Conservation (phyloP, 805 yeast genomes). For the Yarrowia phangngaensis region DNA sequence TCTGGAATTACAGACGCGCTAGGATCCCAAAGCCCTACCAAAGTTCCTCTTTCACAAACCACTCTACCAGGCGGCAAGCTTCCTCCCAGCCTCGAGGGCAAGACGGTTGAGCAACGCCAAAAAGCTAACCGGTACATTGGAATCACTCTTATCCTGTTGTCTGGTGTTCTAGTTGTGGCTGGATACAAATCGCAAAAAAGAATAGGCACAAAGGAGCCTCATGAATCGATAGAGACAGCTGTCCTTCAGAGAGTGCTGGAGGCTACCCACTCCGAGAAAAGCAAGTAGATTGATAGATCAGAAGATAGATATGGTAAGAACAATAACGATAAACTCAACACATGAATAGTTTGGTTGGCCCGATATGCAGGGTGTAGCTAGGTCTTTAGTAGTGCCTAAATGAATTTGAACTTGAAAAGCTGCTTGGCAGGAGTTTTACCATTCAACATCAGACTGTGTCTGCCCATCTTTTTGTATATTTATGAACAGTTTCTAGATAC, state of each 20-base stretch:
- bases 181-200: constrained; percentile 16
- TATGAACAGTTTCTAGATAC: too few species aligned
- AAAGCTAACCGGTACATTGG: constrained; percentile 21
- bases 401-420: too few species aligned
- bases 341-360: too few species aligned
- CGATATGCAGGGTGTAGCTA: too few species aligned
- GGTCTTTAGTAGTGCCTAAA: too few species aligned
- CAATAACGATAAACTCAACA: too few species aligned
- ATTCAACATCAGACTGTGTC: too few species aligned
- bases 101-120: constrained; percentile 11
- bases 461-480: too few species aligned
- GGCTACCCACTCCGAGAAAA: background rate
- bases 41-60: constrained; percentile 17
- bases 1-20: constrained; percentile 13
- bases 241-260: constrained; percentile 17
- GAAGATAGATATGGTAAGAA: background rate
- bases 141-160: constrained; percentile 7
- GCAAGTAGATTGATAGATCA: background rate
- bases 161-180: constrained; percentile 4
- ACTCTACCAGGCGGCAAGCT: constrained; percentile 18
- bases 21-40: background rate
- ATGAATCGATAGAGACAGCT: constrained; percentile 15
- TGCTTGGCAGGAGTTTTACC: too few species aligned
- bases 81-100: constrained; percentile 3
- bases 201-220: constrained; percentile 10